These are phyloP conservation scores for Chytriomyces hyalinus DNA, from an alignment of 192 early-diverging fungal genomes.

Conservation along the genomic window DNA sequence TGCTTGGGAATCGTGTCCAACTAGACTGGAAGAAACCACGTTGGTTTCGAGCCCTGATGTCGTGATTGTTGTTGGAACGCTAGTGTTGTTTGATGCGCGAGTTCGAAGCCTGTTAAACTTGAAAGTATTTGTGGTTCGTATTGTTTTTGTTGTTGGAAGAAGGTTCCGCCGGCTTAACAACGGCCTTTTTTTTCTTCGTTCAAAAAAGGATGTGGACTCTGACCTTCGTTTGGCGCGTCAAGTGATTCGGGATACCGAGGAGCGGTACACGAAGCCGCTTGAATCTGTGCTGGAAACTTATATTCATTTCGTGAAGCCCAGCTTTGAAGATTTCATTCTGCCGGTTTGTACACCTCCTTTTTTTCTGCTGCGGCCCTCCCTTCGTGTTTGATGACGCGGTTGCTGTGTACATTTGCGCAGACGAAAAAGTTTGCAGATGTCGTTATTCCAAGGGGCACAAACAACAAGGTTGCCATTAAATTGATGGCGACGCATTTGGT, in stretches of 20 bases:
- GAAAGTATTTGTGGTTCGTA: slow-evolving; percentile 59
- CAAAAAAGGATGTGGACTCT: slow-evolving; percentile 69
- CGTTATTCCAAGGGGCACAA: slow-evolving; percentile 53
- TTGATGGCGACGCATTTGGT: slow-evolving; percentile 49
- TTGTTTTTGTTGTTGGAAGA: background rate
- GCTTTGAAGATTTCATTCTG: slow-evolving; percentile 87
- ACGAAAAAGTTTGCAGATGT: slow-evolving; percentile 55
- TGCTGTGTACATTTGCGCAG: slow-evolving; percentile 10
- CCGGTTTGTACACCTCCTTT: slow-evolving; percentile 54
- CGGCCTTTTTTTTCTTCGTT: slow-evolving; percentile 60
- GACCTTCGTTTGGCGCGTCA: slow-evolving; percentile 71
- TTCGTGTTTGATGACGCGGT: too few relatives aligned
- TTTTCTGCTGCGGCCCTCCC: background rate
- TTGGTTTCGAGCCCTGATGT: slow-evolving; percentile 62
- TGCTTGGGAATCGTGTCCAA: background rate
- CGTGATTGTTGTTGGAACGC: slow-evolving; percentile 78
- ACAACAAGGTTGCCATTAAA: slow-evolving; percentile 52
- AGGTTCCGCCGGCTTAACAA: background rate
- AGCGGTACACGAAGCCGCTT: slow-evolving; percentile 45
- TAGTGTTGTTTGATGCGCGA: slow-evolving; percentile 62
- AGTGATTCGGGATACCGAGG: slow-evolving; percentile 50
- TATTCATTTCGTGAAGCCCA: slow-evolving; percentile 78
- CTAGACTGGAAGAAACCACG: slow-evolving; percentile 17
- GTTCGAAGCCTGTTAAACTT: slow-evolving; percentile 75
- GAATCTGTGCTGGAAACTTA: slow-evolving; percentile 71